Evolutionary conservation across 2,329 filamentous ascomycete genomes (phyloP), one percentile per base, ranked within the genome.

Genomic region (Didymella arachidicola): DNA sequence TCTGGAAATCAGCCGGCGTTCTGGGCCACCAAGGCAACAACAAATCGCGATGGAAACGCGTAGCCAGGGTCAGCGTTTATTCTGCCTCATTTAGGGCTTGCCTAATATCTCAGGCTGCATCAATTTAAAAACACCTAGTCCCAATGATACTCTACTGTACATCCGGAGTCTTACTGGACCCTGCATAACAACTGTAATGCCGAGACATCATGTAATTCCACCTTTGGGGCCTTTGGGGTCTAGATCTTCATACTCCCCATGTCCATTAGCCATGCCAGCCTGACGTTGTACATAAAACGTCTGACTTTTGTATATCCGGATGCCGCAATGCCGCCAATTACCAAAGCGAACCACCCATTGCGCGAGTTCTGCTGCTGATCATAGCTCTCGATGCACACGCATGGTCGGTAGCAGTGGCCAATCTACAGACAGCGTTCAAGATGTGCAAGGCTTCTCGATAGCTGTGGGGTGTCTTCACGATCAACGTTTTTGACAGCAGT

Each of bases 1-100:
- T 42, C 46, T 45, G 29, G 44, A 41, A 26, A 27, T 59, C 54
- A 53, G 50, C 45, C 42, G 45, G 56, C 56, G 56, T 59, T 58
- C 45, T 46, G 39, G 50, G 41, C 32, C 45, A 41, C 25, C 10
- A 12, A 25, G 45, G 32, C 45, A 46, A 22, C 45, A 46, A 22
- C 34, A 22, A 46, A 45, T 7, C 29, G 39, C 39, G 39, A 26
- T n/a, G 10, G 25, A 44, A 22, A 46, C 16, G 41, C 39, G 30
- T 46, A 39, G 43, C n/a, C 11, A 42, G 18, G 30, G 50, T 29
- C 39, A 50, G 32, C 44, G 27, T 34, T 36, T 19, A 18, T 8
- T 50, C 18, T 27, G 32, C 32, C 39, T 18, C 18, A 30, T 26
- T 30, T 29, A 16, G 45, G 47, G 42, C 39, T 46, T 48, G 36